Evolutionary conservation across 352 stramenopile genomes (phyloP).

Genomic region (Pythium apleroticum): DNA sequence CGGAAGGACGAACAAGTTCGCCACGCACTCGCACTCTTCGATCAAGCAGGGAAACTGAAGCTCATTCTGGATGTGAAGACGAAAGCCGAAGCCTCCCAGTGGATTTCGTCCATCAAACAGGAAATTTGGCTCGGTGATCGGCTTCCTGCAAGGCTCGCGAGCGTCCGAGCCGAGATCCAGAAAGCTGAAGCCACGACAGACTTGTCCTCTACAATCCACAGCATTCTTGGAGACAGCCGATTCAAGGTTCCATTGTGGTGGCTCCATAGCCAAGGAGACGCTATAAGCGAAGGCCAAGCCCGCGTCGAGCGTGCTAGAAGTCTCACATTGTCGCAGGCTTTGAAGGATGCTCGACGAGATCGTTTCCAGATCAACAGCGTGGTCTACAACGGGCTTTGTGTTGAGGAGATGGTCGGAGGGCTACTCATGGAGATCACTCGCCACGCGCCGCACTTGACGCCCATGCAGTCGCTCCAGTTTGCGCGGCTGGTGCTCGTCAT

Average conservation of each 20-base stretch:
- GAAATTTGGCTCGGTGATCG: slow-evolving; percentile 39
- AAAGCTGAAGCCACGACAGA: not conserved
- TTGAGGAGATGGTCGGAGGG: slow-evolving; percentile 36
- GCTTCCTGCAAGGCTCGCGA: slow-evolving; percentile 1
- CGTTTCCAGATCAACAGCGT: slow-evolving; percentile 54
- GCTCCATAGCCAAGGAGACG: slow-evolving; percentile 55
- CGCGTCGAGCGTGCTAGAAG: slow-evolving; percentile 45
- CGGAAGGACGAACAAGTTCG: slow-evolving; percentile 18
- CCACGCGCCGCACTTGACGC: slow-evolving; percentile 8
- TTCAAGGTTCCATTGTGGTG: slow-evolving; percentile 47
- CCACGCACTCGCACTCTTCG: slow-evolving; percentile 71
- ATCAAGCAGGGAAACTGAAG: slow-evolving; percentile 38
- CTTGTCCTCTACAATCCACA: not conserved
- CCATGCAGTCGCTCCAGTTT: slow-evolving; percentile 61
- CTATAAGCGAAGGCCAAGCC: slow-evolving; percentile 28
- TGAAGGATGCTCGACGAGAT: slow-evolving; percentile 71
- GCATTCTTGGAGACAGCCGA: not conserved
- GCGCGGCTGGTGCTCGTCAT: slow-evolving; percentile 54
- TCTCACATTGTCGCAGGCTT: slow-evolving; percentile 51
- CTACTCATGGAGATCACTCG: slow-evolving; percentile 31
- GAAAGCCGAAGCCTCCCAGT: slow-evolving; percentile 36
- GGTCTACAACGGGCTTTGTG: slow-evolving; percentile 31
- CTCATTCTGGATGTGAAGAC: slow-evolving; percentile 57
- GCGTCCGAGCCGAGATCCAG: slow-evolving; percentile 1
- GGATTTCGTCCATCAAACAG: slow-evolving; percentile 42